Percentiles rank a stretch among this genome's conserved stretches.
Evolutionary conservation across 495 filamentous ascomycete species (phyloP).

Genomic region (Xylaria grammica): DNA sequence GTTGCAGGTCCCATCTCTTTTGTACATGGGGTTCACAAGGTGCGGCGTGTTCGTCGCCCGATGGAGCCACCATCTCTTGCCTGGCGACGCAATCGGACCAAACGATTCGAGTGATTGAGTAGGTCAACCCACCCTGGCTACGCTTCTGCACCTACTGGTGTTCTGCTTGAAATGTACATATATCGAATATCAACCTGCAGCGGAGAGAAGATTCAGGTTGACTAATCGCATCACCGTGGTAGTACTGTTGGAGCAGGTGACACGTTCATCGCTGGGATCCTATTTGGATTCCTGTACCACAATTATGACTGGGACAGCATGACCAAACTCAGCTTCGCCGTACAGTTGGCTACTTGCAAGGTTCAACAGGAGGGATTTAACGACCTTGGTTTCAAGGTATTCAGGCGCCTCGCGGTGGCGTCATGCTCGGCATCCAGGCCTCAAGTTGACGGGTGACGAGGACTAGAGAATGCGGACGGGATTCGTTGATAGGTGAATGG

Average conservation of each 20-base stretch:
- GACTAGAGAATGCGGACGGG: not conserved
- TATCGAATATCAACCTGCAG: constrained; percentile 9
- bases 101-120: constrained; percentile 64
- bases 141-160: constrained; percentile 4
- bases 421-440: constrained; percentile 24
- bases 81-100: constrained; percentile 48
- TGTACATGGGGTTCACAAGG: constrained; percentile 74
- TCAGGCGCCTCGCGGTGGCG: constrained; percentile 32
- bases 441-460: constrained; percentile 4
- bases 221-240: constrained; percentile 36
- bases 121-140: constrained; percentile 43
- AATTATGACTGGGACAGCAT: constrained; percentile 55
- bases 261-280: constrained; percentile 74
- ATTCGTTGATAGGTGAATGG: not conserved
- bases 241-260: constrained; percentile 76
- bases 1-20: constrained; percentile 57
- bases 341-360: constrained; percentile 69
- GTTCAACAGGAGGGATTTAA: constrained; percentile 69
- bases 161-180: constrained; percentile 2
- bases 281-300: constrained; percentile 64
- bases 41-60: constrained; percentile 52
- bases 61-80: constrained; percentile 46
- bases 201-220: constrained; percentile 15
- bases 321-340: constrained; percentile 65
- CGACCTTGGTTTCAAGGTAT: constrained; percentile 48